Evolutionary conservation across 2,329 filamentous ascomycete species (phyloP).

Genomic region (Neonectria punicea): DNA sequence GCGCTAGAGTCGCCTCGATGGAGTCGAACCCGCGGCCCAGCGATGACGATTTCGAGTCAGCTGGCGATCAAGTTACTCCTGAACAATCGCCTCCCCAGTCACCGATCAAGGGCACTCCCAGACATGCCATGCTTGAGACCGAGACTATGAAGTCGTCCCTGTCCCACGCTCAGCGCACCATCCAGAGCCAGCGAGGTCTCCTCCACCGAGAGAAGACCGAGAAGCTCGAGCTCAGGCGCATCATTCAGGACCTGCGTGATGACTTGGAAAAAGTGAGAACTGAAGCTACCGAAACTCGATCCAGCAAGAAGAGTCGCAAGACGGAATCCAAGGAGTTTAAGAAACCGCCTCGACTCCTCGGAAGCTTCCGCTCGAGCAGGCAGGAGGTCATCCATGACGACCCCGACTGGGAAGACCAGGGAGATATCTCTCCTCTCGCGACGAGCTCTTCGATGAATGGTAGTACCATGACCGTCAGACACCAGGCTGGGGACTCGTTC

Average conservation of each 20-base stretch:
- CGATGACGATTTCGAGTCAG: conserved; percentile 72
- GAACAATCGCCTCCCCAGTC: conserved; percentile 92
- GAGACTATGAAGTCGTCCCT: conserved; percentile 96
- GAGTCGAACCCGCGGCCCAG: conserved; percentile 68
- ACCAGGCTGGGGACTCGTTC: conserved; percentile 22
- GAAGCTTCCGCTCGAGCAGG: conserved; percentile 76
- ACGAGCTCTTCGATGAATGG: conserved; percentile 36
- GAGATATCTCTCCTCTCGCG: conserved; percentile 42
- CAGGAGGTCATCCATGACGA: conserved; percentile 86
- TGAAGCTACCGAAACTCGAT: conserved; percentile 55
- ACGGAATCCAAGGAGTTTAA: conserved; percentile 76
- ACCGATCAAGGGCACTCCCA: conserved; percentile 89
- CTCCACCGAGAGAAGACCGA: conserved; percentile 98
- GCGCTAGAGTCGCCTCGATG: conserved; percentile 74
- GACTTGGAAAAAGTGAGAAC: conserved; percentile 81
- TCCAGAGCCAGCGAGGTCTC: conserved; percentile 93
- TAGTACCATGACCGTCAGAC: conserved; percentile 32
- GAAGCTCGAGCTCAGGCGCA: conserved; percentile 93
- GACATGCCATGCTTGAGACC: conserved; percentile 91
- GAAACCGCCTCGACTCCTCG: conserved; percentile 82
- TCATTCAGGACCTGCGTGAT: conserved; percentile 94
- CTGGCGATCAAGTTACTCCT: conserved; percentile 77
- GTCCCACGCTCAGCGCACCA: conserved; percentile 94
- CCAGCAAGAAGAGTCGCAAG: conserved; percentile 72
- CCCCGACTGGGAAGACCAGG: conserved; percentile 88